Percentiles rank a stretch among this genome's conserved stretches.
Evolutionary conservation across 2,329 filamentous ascomycete genomes (phyloP).

Genomic region (Cladosporium sp.): DNA sequence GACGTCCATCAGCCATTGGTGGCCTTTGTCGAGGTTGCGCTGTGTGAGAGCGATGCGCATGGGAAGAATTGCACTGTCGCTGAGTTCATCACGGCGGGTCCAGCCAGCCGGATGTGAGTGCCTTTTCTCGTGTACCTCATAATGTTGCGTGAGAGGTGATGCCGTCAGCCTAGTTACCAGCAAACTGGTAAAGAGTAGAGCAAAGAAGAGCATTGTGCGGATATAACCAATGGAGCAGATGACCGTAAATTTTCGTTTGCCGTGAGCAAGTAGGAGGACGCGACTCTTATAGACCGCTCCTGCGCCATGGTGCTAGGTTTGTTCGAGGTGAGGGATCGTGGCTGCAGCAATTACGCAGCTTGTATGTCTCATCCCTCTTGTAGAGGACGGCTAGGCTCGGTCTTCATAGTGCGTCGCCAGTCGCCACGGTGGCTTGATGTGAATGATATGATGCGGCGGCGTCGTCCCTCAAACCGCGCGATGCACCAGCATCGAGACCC

Average conservation of each 20-base stretch:
- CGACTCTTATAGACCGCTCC: constrained; percentile 14
- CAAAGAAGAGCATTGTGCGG: constrained; percentile 28
- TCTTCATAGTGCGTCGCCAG: background rate
- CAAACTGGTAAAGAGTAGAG: constrained; percentile 23
- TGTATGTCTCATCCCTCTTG: constrained; percentile 6
- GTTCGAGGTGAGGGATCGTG: constrained; percentile 6
- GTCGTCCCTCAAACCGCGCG: background rate
- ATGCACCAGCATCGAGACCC: background rate
- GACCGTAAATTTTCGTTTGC: background rate
- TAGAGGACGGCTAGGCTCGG: constrained; percentile 16
- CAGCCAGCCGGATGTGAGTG: constrained; percentile 31
- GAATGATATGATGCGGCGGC: constrained; percentile 12
- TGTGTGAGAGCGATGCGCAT: constrained; percentile 39
- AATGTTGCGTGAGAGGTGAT: constrained; percentile 27
- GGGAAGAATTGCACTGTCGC: constrained; percentile 33
- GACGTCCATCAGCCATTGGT: constrained; percentile 38
- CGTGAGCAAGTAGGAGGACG: constrained; percentile 1
- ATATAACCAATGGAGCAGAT: background rate
- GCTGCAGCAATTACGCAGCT: constrained; percentile 14
- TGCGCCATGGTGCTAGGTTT: constrained; percentile 19
- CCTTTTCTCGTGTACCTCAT: constrained; percentile 37
- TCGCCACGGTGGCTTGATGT: background rate
- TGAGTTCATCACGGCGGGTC: constrained; percentile 30
- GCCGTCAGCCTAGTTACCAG: constrained; percentile 25
- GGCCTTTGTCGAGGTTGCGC: constrained; percentile 36